Conservation (phyloP, 768 basidiomycete genomes). For the Lenzites betulinus region DNA sequence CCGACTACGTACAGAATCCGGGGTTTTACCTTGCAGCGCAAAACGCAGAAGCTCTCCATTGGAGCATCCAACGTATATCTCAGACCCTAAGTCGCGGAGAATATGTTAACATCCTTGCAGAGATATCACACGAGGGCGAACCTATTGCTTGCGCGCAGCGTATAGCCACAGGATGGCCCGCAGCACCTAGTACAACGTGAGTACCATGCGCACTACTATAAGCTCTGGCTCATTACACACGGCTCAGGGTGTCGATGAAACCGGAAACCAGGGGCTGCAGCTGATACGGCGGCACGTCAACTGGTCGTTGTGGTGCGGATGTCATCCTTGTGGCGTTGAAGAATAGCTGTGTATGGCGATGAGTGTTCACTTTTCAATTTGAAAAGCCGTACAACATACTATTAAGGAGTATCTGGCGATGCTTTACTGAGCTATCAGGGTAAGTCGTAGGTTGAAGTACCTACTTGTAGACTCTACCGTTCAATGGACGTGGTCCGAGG, state of each 20-base stretch:
- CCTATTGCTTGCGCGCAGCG: slow-evolving; percentile 34
- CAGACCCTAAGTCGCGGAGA: slow-evolving; percentile 53
- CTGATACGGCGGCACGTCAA: slow-evolving; percentile 62
- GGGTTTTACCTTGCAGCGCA: slow-evolving; percentile 61
- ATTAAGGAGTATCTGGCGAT: too few relatives aligned
- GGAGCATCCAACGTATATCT: slow-evolving; percentile 84
- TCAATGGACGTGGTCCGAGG: too few relatives aligned
- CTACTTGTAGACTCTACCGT: too few relatives aligned
- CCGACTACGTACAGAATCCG: slow-evolving; percentile 44
- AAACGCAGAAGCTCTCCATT: slow-evolving; percentile 86
- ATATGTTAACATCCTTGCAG: neutral
- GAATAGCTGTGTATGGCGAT: too few relatives aligned
- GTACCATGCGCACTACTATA: neutral
- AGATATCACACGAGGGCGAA: slow-evolving; percentile 4
- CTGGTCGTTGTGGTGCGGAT: slow-evolving; percentile 17
- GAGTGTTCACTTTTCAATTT: too few relatives aligned
- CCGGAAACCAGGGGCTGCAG: slow-evolving; percentile 33
- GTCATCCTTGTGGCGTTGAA: slow-evolving; percentile 7
- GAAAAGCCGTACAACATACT: too few relatives aligned
- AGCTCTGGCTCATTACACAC: slow-evolving; percentile 6
- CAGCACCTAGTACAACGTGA: slow-evolving; percentile 1
- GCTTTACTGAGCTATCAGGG: too few relatives aligned
- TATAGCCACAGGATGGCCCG: slow-evolving; percentile 39
- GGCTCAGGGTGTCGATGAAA: slow-evolving; percentile 19
- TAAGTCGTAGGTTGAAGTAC: too few relatives aligned